Evolutionary conservation across 1,284 basidiomycete species (phyloP).

Genomic region (Cryptococcus sp.): DNA sequence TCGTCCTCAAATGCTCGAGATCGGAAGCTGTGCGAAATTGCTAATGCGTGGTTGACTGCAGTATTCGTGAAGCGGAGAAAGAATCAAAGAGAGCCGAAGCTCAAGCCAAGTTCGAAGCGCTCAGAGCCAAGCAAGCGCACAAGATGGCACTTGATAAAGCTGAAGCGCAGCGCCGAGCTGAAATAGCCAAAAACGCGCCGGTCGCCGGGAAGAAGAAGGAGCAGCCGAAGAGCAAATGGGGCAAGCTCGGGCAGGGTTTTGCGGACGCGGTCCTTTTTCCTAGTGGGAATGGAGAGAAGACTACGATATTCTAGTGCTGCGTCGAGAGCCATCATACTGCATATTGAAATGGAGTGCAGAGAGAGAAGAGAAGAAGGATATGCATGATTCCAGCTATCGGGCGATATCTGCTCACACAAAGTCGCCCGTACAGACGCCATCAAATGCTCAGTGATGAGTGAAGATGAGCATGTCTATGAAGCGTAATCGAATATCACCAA

Average conservation of each 20-base stretch:
- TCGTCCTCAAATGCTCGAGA: too few relatives aligned
- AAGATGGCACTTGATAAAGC: constrained; percentile 31
- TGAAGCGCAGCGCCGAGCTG: constrained; percentile 33
- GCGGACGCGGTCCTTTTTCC: constrained; percentile 37
- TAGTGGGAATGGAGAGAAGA: constrained; percentile 15
- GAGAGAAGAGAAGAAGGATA: neutral
- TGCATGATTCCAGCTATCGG: constrained; percentile 1
- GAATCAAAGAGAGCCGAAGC: constrained; percentile 31
- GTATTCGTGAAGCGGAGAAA: constrained; percentile 33
- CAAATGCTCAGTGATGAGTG: neutral
- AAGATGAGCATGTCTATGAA: constrained; percentile 10
- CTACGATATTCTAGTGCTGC: neutral
- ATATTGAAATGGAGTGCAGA: neutral
- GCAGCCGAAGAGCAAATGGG: constrained; percentile 20
- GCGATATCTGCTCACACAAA: too few relatives aligned
- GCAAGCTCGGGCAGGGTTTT: constrained; percentile 34
- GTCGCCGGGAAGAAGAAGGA: neutral
- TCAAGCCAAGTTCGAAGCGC: constrained; percentile 41
- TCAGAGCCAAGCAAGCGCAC: constrained; percentile 39
- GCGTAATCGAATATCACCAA: constrained; percentile 49
- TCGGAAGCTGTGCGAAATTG: neutral
- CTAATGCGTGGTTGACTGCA: constrained; percentile 3
- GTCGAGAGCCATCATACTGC: too few relatives aligned
- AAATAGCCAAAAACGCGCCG: constrained; percentile 13
- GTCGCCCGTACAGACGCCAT: too few relatives aligned